phyloP scores from a whole-genome alignment of 2,329 filamentous ascomycete species.

The Pseudogymnoascus sp. region DNA sequence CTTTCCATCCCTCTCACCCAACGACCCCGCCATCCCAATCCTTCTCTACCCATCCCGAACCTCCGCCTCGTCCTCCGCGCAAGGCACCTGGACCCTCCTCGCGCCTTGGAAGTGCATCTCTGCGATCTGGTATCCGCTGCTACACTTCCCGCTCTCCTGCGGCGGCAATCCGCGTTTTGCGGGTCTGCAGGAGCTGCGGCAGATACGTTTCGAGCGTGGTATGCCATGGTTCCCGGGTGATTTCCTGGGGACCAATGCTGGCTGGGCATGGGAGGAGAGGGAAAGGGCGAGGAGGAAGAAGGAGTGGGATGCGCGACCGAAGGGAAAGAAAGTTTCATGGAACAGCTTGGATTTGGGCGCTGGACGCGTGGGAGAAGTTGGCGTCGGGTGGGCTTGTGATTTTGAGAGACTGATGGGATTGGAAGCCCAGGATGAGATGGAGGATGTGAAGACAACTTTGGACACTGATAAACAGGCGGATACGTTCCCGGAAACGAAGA shows the following conservation, averaged over 20 bases:
- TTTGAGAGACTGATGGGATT: constrained; percentile 60
- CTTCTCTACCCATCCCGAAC: constrained; percentile 58
- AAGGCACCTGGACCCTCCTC: constrained; percentile 74
- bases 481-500: not conserved
- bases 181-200: constrained; percentile 69
- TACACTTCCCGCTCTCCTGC: constrained; percentile 72
- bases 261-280: constrained; percentile 67
- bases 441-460: constrained; percentile 11
- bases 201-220: constrained; percentile 73
- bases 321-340: constrained; percentile 73
- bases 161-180: constrained; percentile 78
- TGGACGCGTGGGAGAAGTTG: constrained; percentile 72
- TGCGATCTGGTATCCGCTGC: constrained; percentile 77
- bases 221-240: constrained; percentile 82
- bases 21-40: constrained; percentile 72
- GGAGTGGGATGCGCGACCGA: constrained; percentile 71
- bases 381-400: constrained; percentile 74
- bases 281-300: constrained; percentile 52
- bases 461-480: constrained; percentile 6
- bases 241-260: constrained; percentile 70
- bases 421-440: not conserved
- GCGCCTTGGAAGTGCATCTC: constrained; percentile 86
- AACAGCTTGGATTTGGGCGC: constrained; percentile 65
- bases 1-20: constrained; percentile 46
- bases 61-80: constrained; percentile 39